Conservation (phyloP, 2,329 filamentous ascomycete genomes). For the Stagonosporopsis tanaceti region DNA sequence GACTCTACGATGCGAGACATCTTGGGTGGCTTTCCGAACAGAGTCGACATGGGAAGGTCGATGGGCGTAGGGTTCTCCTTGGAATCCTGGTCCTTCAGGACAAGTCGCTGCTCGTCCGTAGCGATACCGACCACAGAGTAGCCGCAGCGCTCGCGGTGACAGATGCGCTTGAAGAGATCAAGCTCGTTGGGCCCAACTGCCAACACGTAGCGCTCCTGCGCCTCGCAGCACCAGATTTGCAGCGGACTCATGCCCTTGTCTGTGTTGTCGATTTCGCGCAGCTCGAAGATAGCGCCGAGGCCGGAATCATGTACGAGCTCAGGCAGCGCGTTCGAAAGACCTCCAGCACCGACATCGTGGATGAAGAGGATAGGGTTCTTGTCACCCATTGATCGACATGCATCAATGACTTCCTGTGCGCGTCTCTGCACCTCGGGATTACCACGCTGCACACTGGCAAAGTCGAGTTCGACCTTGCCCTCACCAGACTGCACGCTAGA, state of each 20-base stretch:
- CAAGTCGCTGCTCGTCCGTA: conserved; percentile 73
- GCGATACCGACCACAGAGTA: conserved; percentile 91
- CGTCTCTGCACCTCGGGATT: conserved; percentile 96
- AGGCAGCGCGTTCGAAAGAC: conserved; percentile 82
- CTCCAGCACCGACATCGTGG: conserved; percentile 95
- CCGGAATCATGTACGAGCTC: conserved; percentile 93
- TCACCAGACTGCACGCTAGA: conserved; percentile 90
- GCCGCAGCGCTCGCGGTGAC: conserved; percentile 83
- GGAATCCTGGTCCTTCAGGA: conserved; percentile 83
- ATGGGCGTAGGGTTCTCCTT: conserved; percentile 79
- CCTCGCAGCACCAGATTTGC: conserved; percentile 97
- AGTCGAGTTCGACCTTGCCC: conserved; percentile 90
- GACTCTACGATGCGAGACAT: conserved; percentile 78
- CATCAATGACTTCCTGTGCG: conserved; percentile 98
- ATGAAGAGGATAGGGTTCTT: conserved; percentile 95
- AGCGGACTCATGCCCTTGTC: conserved; percentile 93
- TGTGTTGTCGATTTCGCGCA: conserved; percentile 91
- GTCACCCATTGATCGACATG: conserved; percentile 82
- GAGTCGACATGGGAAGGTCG: conserved; percentile 84
- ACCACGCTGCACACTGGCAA: conserved; percentile 94
- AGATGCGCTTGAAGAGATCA: conserved; percentile 74
- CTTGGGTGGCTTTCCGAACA: conserved; percentile 89
- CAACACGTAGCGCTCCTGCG: conserved; percentile 94
- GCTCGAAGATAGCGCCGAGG: conserved; percentile 88
- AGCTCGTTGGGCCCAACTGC: conserved; percentile 83